Evolutionary conservation across 2,329 filamentous ascomycete species (phyloP), one percentile per base, ranked within the genome.

Genomic region (Fusarium buharicum): DNA sequence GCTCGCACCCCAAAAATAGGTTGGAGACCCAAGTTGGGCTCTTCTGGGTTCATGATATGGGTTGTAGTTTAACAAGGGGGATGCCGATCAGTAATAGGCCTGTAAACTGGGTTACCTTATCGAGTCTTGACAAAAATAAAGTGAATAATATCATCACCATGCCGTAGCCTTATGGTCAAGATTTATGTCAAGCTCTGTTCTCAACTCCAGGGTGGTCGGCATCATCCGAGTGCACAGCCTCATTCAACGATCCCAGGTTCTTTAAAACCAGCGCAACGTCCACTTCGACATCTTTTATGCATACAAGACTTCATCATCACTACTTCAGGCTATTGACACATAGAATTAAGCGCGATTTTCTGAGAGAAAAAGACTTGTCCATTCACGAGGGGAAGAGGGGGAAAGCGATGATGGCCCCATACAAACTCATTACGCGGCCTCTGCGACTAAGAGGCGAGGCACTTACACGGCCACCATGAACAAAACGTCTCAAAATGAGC

Each of bases 381-480:
- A 9, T 59, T 20, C 36, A 36, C 36, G 50, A 64, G 43, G 61
- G 24, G 40, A 45, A 39, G 16, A 44, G 54, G 43, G 55, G 50
- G 40, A 30, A 38, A 27, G 33, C 22, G 22, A 22, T 44, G 34
- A 28, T 47, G 28, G 47, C 48, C 61, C 61, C 59, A 55, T 56
- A n/a, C 24, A 20, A 20, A 12, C 33, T 37, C 59, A 63, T 63
- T 55, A 63, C 59, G 59, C 59, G 59, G 59, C 59, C 59, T 46
- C 37, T n/a, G 50, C n/a, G 18, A 37, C 39, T 17, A 53, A 53
- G 27, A 47, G 34, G 36, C 36, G 30, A 39, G 34, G 37, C 47
- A 64, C 59, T 63, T 50, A 38, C 18, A 60, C 54, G 27, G 13
- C 14, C 31, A 49, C 20, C 12, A 28, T 31, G 28, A 46, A 8